These are phyloP conservation scores for Termitomyces sp. DNA, from an alignment of 768 basidiomycete genomes.

Conservation along the genomic window DNA sequence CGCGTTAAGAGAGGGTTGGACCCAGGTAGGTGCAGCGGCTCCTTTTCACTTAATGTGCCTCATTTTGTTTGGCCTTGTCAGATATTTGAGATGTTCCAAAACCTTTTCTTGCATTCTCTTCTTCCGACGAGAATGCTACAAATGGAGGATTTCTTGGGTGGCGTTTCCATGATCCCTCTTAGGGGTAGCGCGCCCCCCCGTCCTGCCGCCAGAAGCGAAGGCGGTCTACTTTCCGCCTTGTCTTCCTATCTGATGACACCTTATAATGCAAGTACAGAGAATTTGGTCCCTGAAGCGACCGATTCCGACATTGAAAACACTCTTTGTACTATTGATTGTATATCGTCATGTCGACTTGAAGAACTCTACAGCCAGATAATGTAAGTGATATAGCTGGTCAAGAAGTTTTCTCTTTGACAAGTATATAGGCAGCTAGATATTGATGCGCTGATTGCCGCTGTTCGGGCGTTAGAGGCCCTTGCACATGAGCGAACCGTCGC, in stretches of 20 bases:
- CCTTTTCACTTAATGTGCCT: neutral
- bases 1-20: slow-evolving; percentile 93
- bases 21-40: slow-evolving; percentile 48
- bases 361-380: slow-evolving; percentile 92
- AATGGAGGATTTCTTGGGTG: slow-evolving; percentile 99
- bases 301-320: slow-evolving; percentile 92
- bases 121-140: slow-evolving; percentile 88
- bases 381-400: slow-evolving; percentile 38
- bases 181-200: slow-evolving; percentile 66
- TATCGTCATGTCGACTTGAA: slow-evolving; percentile 88
- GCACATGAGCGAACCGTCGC: slow-evolving; percentile 89
- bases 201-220: slow-evolving; percentile 63
- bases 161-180: slow-evolving; percentile 87
- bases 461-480: slow-evolving; percentile 83
- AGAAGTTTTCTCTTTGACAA: neutral
- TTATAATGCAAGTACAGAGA: slow-evolving; percentile 71
- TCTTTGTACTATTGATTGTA: slow-evolving; percentile 91
- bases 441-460: slow-evolving; percentile 76
- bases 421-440: slow-evolving; percentile 62
- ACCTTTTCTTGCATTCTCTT: slow-evolving; percentile 89
- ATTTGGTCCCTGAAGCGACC: slow-evolving; percentile 79
- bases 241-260: slow-evolving; percentile 98
- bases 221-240: slow-evolving; percentile 88
- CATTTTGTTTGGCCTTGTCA: slow-evolving; percentile 23
- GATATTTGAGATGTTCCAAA: slow-evolving; percentile 99